A percentile compares a stretch with the other conserved stretches of the same genome.
These are phyloP conservation scores for Nakazawaea wickerhamii DNA, from an alignment of 805 yeast genomes.

Conservation along the genomic window DNA sequence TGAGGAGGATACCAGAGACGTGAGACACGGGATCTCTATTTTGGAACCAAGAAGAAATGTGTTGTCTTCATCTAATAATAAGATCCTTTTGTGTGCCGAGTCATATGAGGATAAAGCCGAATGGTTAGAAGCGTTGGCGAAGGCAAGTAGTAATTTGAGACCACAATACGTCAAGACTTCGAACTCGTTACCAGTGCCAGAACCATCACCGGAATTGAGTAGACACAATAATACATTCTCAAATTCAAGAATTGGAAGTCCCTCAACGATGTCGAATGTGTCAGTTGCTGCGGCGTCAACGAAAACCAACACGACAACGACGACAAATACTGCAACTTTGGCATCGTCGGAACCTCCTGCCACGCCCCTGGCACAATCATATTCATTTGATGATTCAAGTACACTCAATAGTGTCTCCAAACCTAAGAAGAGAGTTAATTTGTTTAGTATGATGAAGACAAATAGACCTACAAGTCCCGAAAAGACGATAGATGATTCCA, in stretches of 20 bases:
- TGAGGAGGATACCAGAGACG: conserved; percentile 30
- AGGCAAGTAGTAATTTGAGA: conserved; percentile 2
- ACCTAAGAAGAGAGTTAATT: conserved; percentile 12
- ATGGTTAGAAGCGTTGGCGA: conserved; percentile 48
- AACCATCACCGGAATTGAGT: conserved; percentile 1
- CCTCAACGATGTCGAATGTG: conserved; percentile 1
- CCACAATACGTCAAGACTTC: conserved; percentile 2
- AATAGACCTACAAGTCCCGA: conserved; percentile 6
- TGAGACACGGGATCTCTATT: conserved; percentile 56
- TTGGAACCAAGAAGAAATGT: conserved; percentile 37
- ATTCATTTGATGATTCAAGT: conserved; percentile 1
- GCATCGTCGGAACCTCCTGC: conserved; percentile 2
- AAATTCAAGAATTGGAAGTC: conserved; percentile 7
- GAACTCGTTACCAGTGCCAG: conserved; percentile 1
- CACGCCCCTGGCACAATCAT: conserved; percentile 7
- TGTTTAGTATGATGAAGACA: conserved; percentile 11
- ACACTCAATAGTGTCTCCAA: conserved; percentile 8
- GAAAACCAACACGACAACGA: neutral
- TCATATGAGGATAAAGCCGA: conserved; percentile 68
- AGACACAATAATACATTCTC: conserved; percentile 2
- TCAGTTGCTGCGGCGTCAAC: neutral
- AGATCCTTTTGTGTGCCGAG: conserved; percentile 64
- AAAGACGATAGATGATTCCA: neutral
- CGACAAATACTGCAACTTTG: neutral
- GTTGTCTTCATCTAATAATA: conserved; percentile 25